phyloP scores from a whole-genome alignment of 176 grass and related monocot genomes.

The Rhynchospora breviuscula region DNA sequence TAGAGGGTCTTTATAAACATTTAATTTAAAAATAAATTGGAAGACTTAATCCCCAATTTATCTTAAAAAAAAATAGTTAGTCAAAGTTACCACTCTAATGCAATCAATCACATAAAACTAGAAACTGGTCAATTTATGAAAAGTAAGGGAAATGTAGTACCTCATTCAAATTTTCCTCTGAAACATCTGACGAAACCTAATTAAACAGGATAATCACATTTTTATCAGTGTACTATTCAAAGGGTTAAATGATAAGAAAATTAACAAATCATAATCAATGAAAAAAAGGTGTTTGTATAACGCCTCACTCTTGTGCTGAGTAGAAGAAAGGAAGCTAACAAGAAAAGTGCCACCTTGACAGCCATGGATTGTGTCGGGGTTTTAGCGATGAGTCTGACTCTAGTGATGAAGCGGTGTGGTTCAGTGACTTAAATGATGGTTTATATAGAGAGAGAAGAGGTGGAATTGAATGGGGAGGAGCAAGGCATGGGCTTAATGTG shows the following conservation, averaged over 20 bases:
- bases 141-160: background rate
- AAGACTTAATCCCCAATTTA: too few species aligned
- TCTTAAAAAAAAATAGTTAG: background rate
- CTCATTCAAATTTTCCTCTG: conserved; percentile 6
- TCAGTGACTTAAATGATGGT: background rate
- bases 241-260: background rate
- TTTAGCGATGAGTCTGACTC: background rate
- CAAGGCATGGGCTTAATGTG: background rate
- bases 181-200: conserved; percentile 26
- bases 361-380: conserved; percentile 22
- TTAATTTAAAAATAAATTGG: too few species aligned
- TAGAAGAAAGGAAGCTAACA: conserved; percentile 30
- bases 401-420: background rate
- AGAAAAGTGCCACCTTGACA: conserved; percentile 24
- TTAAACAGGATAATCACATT: background rate
- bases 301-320: conserved; percentile 24
- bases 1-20: too few species aligned
- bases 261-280: background rate
- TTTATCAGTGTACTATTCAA: background rate
- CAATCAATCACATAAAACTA: background rate
- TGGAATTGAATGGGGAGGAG: background rate
- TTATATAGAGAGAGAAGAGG: conserved; percentile 30
- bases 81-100: background rate
- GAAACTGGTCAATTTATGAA: background rate
- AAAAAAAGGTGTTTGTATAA: background rate